Conservation (phyloP, 306 rosid species). For the Dryas drummondii region DNA sequence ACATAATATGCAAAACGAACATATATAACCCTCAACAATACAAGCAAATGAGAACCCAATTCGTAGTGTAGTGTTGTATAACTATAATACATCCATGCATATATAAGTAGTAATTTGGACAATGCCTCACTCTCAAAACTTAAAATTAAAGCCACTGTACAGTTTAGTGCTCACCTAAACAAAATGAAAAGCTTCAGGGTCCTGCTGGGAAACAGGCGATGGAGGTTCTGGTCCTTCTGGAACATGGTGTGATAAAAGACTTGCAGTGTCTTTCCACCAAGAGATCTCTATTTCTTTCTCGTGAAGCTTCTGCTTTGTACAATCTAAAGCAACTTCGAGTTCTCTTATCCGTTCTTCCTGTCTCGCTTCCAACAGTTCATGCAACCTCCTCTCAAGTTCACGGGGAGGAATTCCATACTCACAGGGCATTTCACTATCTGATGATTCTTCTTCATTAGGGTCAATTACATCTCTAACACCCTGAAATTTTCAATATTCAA, state of each 20-base stretch:
- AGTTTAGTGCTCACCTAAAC: conserved; percentile 34
- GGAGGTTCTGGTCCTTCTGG: conserved; percentile 58
- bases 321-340: conserved; percentile 68
- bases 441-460: conserved; percentile 36
- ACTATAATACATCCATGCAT: conserved; percentile 7
- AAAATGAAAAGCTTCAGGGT: conserved; percentile 33
- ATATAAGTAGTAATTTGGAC: conserved; percentile 1
- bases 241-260: conserved; percentile 42
- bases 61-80: background rate
- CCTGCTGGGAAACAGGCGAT: conserved; percentile 44
- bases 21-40: background rate
- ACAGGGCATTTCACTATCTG: conserved; percentile 34
- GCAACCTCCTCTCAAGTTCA: conserved; percentile 77
- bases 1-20: background rate
- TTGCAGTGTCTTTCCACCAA: conserved; percentile 78
- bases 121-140: conserved; percentile 24
- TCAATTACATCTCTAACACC: conserved; percentile 45
- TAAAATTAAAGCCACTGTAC: conserved; percentile 16
- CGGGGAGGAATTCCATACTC: conserved; percentile 63
- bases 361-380: conserved; percentile 68
- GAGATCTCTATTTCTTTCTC: conserved; percentile 67
- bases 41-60: background rate
- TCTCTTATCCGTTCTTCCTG: conserved; percentile 71
- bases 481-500: conserved; percentile 45
- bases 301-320: conserved; percentile 42